Conservation (phyloP, 495 filamentous ascomycete species). For the Diplogelasinospora grovesii region DNA sequence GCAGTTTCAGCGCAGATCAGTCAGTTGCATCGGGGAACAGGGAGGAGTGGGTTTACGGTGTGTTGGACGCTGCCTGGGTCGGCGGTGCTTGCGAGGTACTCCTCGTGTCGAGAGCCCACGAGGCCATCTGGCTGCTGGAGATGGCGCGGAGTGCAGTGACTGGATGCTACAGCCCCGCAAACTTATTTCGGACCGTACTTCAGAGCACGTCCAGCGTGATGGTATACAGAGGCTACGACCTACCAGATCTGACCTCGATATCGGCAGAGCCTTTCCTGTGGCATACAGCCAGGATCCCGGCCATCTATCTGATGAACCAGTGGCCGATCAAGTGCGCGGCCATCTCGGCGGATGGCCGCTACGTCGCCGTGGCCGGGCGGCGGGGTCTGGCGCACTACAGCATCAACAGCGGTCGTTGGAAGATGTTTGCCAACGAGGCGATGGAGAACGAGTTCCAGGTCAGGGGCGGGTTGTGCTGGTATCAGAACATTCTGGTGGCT, state of each 20-base stretch:
- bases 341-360: conserved; percentile 85
- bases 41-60: conserved; percentile 75
- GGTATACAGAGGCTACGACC: conserved; percentile 87
- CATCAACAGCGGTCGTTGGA: conserved; percentile 90
- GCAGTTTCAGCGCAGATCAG: conserved; percentile 67
- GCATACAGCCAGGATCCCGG: conserved; percentile 84
- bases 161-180: conserved; percentile 83
- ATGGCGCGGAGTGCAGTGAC: conserved; percentile 88
- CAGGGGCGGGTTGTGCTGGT: conserved; percentile 96
- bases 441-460: conserved; percentile 88
- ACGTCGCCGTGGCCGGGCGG: conserved; percentile 89
- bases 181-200: conserved; percentile 80
- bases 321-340: conserved; percentile 85
- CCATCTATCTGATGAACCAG: conserved; percentile 76
- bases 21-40: conserved; percentile 54
- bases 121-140: conserved; percentile 80
- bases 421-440: conserved; percentile 74
- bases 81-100: conserved; percentile 82
- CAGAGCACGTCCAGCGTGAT: conserved; percentile 79
- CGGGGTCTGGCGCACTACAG: conserved; percentile 94
- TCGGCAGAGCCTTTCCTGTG: conserved; percentile 88
- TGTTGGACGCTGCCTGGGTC: conserved; percentile 74
- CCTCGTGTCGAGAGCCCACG: conserved; percentile 58
- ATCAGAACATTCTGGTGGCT: conserved; percentile 89
- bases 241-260: conserved; percentile 82